Base-by-base conservation (phyloP, 2,329 filamentous ascomycete genomes). In the Botrytis fabae region DNA sequence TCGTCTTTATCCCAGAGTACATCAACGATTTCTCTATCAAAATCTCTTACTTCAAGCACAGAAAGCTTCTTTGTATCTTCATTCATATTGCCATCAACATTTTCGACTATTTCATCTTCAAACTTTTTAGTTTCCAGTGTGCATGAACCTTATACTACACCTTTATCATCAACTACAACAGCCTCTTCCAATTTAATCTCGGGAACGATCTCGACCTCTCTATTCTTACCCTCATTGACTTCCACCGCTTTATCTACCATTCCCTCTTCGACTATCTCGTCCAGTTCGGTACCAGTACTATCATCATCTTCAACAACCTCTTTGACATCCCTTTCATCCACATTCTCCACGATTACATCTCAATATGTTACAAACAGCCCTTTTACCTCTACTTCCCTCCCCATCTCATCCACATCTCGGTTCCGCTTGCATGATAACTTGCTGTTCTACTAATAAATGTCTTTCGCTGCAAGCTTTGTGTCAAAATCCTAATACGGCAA, bases 361-460 rank as follows among this genome's bases (percentile, higher is more conserved):
- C 51, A 57, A 9, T 18, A 28, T 7, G 18, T 20, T 5, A 35
- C 22, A 61, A 32, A 68, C 20, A 61, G 16, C 7, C 20, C 66
- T 38, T 32, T 40, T 6, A 44, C 40, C 51, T 60, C n/a, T 28
- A 44, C 38, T 16, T 38, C 66, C 6, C 35, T 68, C 25, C 25
- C 25, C 16, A 42, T 25, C 9, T 28, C 66, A n/a, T 69, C 40
- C 20, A n/a, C 38, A 44, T 35, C 48, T 25, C 4, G 63, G 71
- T 20, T 51, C 66, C 3, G 42, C 59, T 16, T 70, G 71, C 42
- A 70, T 70, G 71, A 40, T 22, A n/a, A 73, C 66, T 2, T 73
- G 71, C n/a, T 73, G 65, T 22, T 42, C 71, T 1, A 35, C 28
- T 6, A 46, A 65, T 38, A 71, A 73, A 60, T 71, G 69, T 61